Evolutionary conservation across 805 yeast genomes (phyloP), one percentile per base, ranked within the genome.

Genomic region (Candida peoriensis): DNA sequence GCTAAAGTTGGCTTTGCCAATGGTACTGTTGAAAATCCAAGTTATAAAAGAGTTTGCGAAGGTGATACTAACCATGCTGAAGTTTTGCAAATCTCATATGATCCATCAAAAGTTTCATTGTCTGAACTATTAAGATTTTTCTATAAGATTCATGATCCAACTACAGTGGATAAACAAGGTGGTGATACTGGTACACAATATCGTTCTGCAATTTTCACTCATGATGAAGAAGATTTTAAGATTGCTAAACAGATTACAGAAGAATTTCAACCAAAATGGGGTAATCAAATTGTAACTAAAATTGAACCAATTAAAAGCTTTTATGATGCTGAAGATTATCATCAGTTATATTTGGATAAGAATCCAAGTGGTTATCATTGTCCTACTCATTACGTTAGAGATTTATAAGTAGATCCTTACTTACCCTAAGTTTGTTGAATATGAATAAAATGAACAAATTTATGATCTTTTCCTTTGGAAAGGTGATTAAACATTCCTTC

Each of bases 301-400:
- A 74, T 89, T 33, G 82, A 76, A 52, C 81, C 84, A 8, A 70
- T 87, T 29, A 55, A 65, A 33, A 68, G 66, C 39, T 93, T 85
- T 70, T 81, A 79, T 66, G 96, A 89, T 54, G 97, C 97, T n/a
- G 98, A 90, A 60, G 89, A 79, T 24, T 90, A 89, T 57, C 98
- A 90, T 58, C 97, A 90, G 57, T 53, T 70, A 42, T 90, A 93
- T 57, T 66, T 90, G 49, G 70, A 71, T 37, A 78, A 76, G 51
- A 87, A 90, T 56, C 95, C 96, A 3, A 60, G 64, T 5, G 97
- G 97, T 5, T 87, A 89, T 58, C 85, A 83, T 39, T 90, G 97
- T 57, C 90, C 96, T 15, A 78, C 90, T 4, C 97, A 90, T 54
- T 88, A 72, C 47, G 56, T 85, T 36, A 78, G 97, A 62, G 61